phyloP scores from a whole-genome alignment of 805 yeast genomes.

The Kluyveromyces nonfermentans region DNA sequence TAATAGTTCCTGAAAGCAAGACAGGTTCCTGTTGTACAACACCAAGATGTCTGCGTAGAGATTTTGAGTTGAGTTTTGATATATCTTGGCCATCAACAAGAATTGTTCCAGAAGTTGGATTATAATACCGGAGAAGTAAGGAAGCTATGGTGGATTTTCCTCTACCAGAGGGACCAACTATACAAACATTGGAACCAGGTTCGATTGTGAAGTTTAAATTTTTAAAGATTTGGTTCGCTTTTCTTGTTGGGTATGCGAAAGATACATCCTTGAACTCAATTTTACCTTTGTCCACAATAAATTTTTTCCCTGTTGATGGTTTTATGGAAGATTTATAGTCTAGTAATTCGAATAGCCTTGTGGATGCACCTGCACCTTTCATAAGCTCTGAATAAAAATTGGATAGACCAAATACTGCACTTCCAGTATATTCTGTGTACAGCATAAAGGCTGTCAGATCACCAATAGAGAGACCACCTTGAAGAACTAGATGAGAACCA shows the following conservation, averaged over 20 bases:
- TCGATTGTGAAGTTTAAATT: constrained; percentile 40
- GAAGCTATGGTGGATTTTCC: constrained; percentile 81
- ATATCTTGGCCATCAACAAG: constrained; percentile 46
- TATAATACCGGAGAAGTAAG: constrained; percentile 49
- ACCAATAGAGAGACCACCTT: constrained; percentile 73
- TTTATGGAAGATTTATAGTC: constrained; percentile 66
- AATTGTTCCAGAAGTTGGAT: constrained; percentile 38
- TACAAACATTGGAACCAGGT: constrained; percentile 54
- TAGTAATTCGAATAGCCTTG: constrained; percentile 78
- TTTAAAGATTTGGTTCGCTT: constrained; percentile 47
- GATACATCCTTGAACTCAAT: constrained; percentile 58
- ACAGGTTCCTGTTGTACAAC: constrained; percentile 73
- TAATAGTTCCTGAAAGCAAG: constrained; percentile 71
- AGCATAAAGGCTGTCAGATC: constrained; percentile 89
- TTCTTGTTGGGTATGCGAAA: constrained; percentile 85
- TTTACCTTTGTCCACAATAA: constrained; percentile 31
- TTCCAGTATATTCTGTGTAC: constrained; percentile 91
- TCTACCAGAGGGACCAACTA: constrained; percentile 82
- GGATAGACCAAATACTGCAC: constrained; percentile 85
- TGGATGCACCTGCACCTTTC: constrained; percentile 98
- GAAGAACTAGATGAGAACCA: constrained; percentile 74
- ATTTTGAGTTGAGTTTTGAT: constrained; percentile 36
- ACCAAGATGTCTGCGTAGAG: constrained; percentile 50
- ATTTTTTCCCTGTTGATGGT: constrained; percentile 50
- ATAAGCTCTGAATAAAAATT: constrained; percentile 89